Base-by-base conservation (phyloP, 2,329 filamentous ascomycete species). In the Tetracladium maxilliforme region DNA sequence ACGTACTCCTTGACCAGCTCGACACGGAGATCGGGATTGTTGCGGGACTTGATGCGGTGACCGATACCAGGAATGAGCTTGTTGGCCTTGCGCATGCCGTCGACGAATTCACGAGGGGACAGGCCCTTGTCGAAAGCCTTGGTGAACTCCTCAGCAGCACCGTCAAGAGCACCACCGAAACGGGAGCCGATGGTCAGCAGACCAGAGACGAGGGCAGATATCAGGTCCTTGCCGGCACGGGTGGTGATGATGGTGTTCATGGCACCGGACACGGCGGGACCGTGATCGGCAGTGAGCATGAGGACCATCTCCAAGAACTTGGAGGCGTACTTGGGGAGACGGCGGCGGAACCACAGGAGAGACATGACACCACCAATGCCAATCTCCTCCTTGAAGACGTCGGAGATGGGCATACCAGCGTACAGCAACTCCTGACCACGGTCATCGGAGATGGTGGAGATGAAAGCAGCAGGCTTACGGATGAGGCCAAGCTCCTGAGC, bases 201-300 rank as follows among this genome's bases (percentile, higher is more conserved):
- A 83, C 90, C 90, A 44, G 81, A 81, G 30, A 98, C 90, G 35
- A 98, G 70, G 23, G 90, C 80, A 45, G 76, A 86, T 64, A 98
- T 95, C 41, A 98, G 64, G 52, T 98, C 90, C 70, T 98, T 98
- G 55, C 90, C 90, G 36, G 90, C 90, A 80, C 90, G 82, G 32
- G 90, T 98, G 35, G 90, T 98, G 54, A 98, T 95, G 55, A 98
- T 98, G 53, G 90, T 98, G 77, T 98, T 98, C 90, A 98, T 98
- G 56, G 90, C 90, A 70, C 90, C 90, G 43, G 90, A 98, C 43
- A 98, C 90, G 44, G 90, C 90, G 27, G 90, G 90, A 59, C 90
- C 90, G 74, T 98, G 90, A 51, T 98, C 90, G 44, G 90, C 90
- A 49, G 90, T 98, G 49, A 98, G 74, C 90, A 98, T 98, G 55